Evolutionary conservation across 148 eudicot species (phyloP).

Genomic region (Bassia scoparia): DNA sequence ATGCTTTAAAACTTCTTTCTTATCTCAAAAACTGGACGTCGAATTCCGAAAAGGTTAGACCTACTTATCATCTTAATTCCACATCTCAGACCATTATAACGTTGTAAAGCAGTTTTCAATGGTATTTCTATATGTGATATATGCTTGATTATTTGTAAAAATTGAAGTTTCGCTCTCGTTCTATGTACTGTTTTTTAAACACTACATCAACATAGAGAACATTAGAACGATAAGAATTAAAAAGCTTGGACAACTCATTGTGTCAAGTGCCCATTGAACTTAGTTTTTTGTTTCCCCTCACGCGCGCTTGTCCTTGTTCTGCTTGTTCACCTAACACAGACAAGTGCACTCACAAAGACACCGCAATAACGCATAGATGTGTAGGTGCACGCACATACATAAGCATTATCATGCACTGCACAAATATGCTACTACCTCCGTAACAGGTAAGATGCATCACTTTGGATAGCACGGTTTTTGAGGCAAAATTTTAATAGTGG

Average conservation of each 20-base stretch:
- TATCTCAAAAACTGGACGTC: conserved; percentile 69
- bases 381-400: neutral
- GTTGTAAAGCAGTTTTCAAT: neutral
- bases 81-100: neutral
- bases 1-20: conserved; percentile 86
- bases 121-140: neutral
- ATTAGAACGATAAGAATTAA: neutral
- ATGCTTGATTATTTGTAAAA: neutral
- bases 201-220: neutral
- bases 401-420: too few species aligned
- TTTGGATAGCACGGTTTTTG: too few species aligned
- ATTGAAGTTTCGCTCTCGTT: too few species aligned
- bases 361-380: too few species aligned
- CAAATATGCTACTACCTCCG: too few species aligned
- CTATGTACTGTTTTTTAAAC: too few species aligned
- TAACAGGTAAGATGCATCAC: too few species aligned
- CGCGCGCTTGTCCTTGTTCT: too few species aligned
- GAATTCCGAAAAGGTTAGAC: conserved; percentile 68
- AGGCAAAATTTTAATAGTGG: too few species aligned
- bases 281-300: neutral
- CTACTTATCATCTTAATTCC: neutral
- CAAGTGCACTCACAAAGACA: neutral
- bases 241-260: neutral
- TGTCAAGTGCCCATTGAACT: neutral
- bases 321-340: neutral